A percentile compares a stretch with the other conserved stretches of the same genome.
phyloP scores from a whole-genome alignment of 140 eudicot genomes.

The Ambrosia hybrid region DNA sequence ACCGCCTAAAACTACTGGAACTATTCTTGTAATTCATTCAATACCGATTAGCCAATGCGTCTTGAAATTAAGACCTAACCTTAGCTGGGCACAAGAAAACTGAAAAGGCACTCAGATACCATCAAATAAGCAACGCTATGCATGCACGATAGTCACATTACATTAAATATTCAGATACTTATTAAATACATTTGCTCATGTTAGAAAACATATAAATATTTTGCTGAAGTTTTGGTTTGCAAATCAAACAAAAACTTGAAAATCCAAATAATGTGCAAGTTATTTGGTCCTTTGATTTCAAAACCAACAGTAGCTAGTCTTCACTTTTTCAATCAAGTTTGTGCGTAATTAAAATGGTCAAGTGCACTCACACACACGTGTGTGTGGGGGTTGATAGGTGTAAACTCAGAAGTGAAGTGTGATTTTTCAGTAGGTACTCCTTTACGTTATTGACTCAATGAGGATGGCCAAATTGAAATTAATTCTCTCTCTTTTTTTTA shows the following conservation, averaged over 20 bases:
- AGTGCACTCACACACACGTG: not conserved
- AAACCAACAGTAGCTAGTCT: not conserved
- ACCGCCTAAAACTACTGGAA: conserved; percentile 1
- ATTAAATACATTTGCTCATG: too few relatives aligned
- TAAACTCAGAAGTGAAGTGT: not conserved
- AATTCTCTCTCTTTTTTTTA: conserved; percentile 2
- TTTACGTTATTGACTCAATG: conserved; percentile 1
- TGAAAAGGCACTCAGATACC: not conserved
- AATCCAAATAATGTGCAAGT: not conserved
- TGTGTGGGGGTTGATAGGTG: too few relatives aligned
- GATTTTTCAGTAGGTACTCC: conserved; percentile 1
- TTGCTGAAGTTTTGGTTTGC: not conserved
- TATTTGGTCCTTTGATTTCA: not conserved
- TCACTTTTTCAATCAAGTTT: not conserved
- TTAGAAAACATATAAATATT: not conserved
- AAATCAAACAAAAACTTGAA: not conserved
- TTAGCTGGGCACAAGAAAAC: too few relatives aligned
- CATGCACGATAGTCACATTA: not conserved
- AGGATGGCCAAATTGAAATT: conserved; percentile 12
- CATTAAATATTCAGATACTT: not conserved
- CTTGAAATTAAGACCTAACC: too few relatives aligned
- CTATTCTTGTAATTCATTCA: conserved; percentile 8
- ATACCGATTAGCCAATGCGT: too few relatives aligned
- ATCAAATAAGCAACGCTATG: not conserved
- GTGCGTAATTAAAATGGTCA: not conserved